Percentiles rank a stretch among this genome's conserved stretches.
Conservation (phyloP, 164 flowering plant genomes). For the Berberis vulgaris region DNA sequence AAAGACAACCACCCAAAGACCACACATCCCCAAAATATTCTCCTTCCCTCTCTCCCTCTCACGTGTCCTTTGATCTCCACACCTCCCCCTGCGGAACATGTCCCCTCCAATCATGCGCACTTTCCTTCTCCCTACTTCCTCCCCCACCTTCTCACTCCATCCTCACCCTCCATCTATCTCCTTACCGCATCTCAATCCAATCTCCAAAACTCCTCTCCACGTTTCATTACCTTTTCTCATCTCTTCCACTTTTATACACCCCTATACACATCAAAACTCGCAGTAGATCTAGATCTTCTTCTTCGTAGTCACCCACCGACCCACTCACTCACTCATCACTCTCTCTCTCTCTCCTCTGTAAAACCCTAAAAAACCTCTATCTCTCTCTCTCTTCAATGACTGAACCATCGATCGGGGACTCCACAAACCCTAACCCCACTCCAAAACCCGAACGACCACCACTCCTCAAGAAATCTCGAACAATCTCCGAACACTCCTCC, state of each 20-base stretch:
- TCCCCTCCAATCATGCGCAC: neutral
- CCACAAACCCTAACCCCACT: slow-evolving; percentile 3
- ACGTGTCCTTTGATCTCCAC: too few species aligned
- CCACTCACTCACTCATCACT: neutral
- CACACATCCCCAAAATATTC: too few species aligned
- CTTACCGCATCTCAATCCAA: neutral
- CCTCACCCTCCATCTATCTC: neutral
- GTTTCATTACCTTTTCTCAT: too few species aligned
- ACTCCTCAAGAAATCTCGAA: slow-evolving; percentile 38
- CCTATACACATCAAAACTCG: too few species aligned
- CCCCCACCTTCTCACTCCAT: too few species aligned
- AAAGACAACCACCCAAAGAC: too few species aligned
- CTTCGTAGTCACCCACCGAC: neutral
- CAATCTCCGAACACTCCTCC: slow-evolving; percentile 22
- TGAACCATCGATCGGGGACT: too few species aligned
- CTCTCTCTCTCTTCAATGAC: neutral
- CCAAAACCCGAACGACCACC: slow-evolving; percentile 32
- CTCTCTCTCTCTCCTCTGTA: neutral
- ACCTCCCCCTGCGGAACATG: neutral
- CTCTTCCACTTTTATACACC: too few species aligned
- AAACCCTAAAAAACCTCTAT: neutral
- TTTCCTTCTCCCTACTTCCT: too few species aligned
- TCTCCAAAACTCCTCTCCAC: neutral
- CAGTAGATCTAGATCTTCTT: neutral
- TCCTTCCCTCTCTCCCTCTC: too few species aligned